These are phyloP conservation scores for Russula ochroleuca DNA, from an alignment of 768 basidiomycete genomes.

Conservation along the genomic window DNA sequence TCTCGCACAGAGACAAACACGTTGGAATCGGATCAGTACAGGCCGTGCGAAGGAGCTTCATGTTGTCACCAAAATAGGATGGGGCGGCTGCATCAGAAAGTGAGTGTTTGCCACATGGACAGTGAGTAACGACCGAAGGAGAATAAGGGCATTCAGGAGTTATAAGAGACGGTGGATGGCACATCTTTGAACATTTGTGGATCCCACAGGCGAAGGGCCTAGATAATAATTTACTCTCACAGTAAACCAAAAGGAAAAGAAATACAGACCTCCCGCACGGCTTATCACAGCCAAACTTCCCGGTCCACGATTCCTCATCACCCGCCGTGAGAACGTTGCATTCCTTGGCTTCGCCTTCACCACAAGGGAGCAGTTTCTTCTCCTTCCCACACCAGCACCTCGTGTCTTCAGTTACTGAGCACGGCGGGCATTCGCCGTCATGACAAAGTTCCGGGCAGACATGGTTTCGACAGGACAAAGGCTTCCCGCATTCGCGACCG, in stretches of 20 bases:
- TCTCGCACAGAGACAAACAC: conserved; percentile 65
- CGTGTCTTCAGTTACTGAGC: conserved; percentile 49
- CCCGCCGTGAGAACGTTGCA: conserved; percentile 39
- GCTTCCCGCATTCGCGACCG: conserved; percentile 37
- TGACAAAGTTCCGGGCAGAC: conserved; percentile 69
- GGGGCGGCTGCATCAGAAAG: conserved; percentile 40
- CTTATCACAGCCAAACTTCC: conserved; percentile 56
- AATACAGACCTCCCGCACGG: conserved; percentile 52
- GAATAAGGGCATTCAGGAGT: conserved; percentile 68
- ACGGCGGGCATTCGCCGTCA: conserved; percentile 64
- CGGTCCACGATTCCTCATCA: conserved; percentile 55
- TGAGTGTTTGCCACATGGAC: conserved; percentile 74
- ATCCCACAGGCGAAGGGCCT: conserved; percentile 71
- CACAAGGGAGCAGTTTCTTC: conserved; percentile 57
- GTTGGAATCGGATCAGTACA: conserved; percentile 82
- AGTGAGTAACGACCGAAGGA: conserved; percentile 60
- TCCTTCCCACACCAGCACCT: conserved; percentile 82
- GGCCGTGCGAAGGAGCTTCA: conserved; percentile 37
- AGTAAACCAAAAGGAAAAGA: conserved; percentile 1
- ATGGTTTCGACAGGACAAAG: conserved; percentile 71
- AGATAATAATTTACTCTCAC: conserved; percentile 5
- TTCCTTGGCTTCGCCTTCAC: conserved; percentile 47
- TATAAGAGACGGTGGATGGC: conserved; percentile 65
- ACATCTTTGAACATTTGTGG: conserved; percentile 69
- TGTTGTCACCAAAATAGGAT: conserved; percentile 37